A percentile compares a stretch with the other conserved stretches of the same genome.
Evolutionary conservation across 148 eudicot genomes (phyloP).

Genomic region (Agrostemma githago): DNA sequence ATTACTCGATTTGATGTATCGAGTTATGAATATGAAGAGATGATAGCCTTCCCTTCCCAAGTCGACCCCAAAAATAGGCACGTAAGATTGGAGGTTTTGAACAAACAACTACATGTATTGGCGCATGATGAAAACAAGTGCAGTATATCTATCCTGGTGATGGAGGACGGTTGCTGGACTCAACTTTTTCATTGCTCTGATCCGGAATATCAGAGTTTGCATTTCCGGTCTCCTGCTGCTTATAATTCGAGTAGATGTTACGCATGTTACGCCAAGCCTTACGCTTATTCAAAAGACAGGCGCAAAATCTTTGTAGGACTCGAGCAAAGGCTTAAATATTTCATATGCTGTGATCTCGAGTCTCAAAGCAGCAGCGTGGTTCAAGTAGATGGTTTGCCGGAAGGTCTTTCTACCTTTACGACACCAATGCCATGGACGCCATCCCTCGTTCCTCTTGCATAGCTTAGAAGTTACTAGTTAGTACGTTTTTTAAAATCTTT

Average conservation of each 20-base stretch:
- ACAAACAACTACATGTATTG: background rate
- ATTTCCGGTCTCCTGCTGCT: background rate
- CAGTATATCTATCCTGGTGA: background rate
- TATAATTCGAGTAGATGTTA: background rate
- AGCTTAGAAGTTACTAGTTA: background rate
- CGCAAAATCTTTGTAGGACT: background rate
- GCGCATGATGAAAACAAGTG: too few species aligned
- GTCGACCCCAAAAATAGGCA: background rate
- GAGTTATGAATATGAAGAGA: background rate
- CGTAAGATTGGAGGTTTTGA: background rate
- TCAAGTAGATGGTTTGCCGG: background rate
- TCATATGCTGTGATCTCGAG: background rate
- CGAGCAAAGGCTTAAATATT: background rate
- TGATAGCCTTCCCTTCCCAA: background rate
- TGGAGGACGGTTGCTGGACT: background rate
- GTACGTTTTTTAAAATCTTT: too few species aligned
- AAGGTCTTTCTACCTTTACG: background rate
- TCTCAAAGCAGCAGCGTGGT: background rate
- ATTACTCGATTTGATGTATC: background rate
- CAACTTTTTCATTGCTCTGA: background rate
- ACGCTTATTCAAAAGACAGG: background rate
- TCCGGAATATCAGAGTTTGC: background rate
- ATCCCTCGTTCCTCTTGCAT: background rate
- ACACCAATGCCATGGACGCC: background rate
- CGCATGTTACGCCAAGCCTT: background rate